phyloP scores from a whole-genome alignment of 805 yeast species.

The Candida taoyuanica region DNA sequence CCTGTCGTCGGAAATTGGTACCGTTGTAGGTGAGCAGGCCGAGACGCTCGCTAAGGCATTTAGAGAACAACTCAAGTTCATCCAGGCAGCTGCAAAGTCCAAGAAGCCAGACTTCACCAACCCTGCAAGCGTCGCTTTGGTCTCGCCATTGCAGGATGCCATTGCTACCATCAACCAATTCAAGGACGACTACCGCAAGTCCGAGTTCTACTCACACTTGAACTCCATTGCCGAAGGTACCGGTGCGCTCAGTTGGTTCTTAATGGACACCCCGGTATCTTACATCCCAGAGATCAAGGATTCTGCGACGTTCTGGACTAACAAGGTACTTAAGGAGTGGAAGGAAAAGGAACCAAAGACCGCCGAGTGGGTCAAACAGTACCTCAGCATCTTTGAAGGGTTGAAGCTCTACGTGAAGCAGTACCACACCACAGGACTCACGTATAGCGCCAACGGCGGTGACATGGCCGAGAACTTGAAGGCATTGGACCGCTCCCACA shows the following conservation, averaged over 20 bases:
- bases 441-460: conserved; percentile 67
- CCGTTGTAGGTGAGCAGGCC: conserved; percentile 55
- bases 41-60: conserved; percentile 48
- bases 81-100: conserved; percentile 54
- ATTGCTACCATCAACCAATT: conserved; percentile 54
- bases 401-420: conserved; percentile 72
- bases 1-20: conserved; percentile 49
- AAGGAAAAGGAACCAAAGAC: conserved; percentile 67
- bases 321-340: conserved; percentile 80
- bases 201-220: conserved; percentile 62
- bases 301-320: conserved; percentile 90
- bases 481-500: conserved; percentile 24
- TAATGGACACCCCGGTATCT: conserved; percentile 68
- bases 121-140: conserved; percentile 48
- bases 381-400: conserved; percentile 58
- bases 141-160: conserved; percentile 62
- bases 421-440: conserved; percentile 77
- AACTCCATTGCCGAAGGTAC: conserved; percentile 86
- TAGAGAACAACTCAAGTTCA: conserved; percentile 49
- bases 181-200: conserved; percentile 72
- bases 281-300: conserved; percentile 81
- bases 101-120: conserved; percentile 60
- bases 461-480: conserved; percentile 48
- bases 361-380: conserved; percentile 76
- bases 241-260: conserved; percentile 89